Evolutionary conservation across 2,329 filamentous ascomycete genomes (phyloP).

Genomic region (Diaporthe amygdali): DNA sequence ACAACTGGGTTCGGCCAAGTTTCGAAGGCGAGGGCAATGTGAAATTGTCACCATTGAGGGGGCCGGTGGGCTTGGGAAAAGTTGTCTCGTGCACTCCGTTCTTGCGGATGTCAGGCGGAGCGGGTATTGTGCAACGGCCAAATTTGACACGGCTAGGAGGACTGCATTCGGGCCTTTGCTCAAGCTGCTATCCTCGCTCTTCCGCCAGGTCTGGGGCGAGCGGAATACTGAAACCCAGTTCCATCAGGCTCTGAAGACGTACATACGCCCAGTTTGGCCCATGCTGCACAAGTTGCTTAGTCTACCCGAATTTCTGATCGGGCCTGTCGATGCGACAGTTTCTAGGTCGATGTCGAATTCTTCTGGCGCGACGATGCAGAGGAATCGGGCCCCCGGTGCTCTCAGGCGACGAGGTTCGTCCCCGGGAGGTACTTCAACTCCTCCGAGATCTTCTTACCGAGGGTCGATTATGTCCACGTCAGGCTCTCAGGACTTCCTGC

Average conservation of each 20-base stretch:
- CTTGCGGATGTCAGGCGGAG: slow-evolving; percentile 64
- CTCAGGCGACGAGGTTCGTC: slow-evolving; percentile 55
- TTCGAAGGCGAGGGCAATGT: slow-evolving; percentile 65
- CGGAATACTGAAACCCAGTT: slow-evolving; percentile 69
- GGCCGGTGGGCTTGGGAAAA: slow-evolving; percentile 68
- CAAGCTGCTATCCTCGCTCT: slow-evolving; percentile 68
- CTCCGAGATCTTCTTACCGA: slow-evolving; percentile 42
- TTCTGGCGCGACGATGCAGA: slow-evolving; percentile 38
- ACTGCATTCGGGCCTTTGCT: slow-evolving; percentile 68
- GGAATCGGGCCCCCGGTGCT: slow-evolving; percentile 18
- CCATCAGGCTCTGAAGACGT: slow-evolving; percentile 65
- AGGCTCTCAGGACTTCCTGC: slow-evolving; percentile 64
- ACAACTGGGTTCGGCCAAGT: slow-evolving; percentile 62
- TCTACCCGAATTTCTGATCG: slow-evolving; percentile 73
- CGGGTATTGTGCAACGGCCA: slow-evolving; percentile 70
- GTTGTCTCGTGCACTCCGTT: slow-evolving; percentile 67
- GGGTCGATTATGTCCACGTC: slow-evolving; percentile 49
- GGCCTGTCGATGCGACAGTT: slow-evolving; percentile 47
- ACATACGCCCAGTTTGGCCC: slow-evolving; percentile 68
- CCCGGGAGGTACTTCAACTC: slow-evolving; percentile 38
- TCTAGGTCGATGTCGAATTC: slow-evolving; percentile 43
- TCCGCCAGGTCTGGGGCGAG: slow-evolving; percentile 72
- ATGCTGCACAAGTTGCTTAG: slow-evolving; percentile 66
- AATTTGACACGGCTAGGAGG: slow-evolving; percentile 67
- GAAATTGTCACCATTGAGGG: slow-evolving; percentile 68